Conservation (phyloP, 2,329 filamentous ascomycete genomes). For the Claviceps capensis region DNA sequence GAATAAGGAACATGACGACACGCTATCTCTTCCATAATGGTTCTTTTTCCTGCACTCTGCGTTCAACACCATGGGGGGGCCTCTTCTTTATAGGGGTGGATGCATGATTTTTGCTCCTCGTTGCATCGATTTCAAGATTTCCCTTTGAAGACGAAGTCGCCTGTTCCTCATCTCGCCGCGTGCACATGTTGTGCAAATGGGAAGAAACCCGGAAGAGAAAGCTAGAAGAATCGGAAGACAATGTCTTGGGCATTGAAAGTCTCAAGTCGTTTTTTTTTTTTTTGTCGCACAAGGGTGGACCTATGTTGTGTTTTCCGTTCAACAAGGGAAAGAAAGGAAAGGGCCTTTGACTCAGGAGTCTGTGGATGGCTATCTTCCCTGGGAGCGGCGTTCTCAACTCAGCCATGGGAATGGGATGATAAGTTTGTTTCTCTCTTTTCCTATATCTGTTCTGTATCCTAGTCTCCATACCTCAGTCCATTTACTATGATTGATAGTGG, state of each 20-base stretch:
- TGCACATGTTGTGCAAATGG: neutral
- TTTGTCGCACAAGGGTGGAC: neutral
- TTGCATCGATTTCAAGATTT: too few relatives aligned
- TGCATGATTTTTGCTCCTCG: neutral
- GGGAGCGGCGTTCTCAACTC: constrained; percentile 4
- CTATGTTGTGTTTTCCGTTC: neutral
- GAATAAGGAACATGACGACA: neutral
- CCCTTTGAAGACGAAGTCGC: neutral
- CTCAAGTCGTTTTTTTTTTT: neutral
- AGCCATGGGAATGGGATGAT: neutral
- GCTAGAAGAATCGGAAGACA: neutral
- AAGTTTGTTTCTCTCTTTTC: neutral
- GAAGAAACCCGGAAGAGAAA: neutral
- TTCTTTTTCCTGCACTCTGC: neutral
- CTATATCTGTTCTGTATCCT: neutral
- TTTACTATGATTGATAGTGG: neutral
- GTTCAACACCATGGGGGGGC: neutral
- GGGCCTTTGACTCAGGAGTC: too few relatives aligned
- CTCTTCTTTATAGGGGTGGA: neutral
- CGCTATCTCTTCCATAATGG: neutral
- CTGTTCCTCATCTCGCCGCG: neutral
- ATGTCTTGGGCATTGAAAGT: neutral
- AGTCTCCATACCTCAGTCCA: neutral
- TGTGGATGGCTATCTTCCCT: neutral
- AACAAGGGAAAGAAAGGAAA: neutral